Percentiles rank a stretch among this genome's conserved stretches.
phyloP scores from a whole-genome alignment of 1,284 basidiomycete species.

The Fomes fomentarius region DNA sequence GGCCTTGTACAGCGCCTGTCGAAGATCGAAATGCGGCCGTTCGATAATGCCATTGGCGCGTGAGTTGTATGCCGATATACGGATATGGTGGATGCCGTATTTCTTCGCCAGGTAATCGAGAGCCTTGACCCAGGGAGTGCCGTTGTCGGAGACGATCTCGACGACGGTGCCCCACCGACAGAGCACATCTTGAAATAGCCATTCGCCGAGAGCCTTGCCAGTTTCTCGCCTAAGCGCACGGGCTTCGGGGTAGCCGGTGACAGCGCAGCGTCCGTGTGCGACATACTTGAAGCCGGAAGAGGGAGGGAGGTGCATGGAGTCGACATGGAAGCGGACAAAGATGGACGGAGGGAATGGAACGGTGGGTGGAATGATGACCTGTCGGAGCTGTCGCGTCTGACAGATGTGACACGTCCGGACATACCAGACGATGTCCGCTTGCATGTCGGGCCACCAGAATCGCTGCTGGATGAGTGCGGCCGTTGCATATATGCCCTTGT shows the following conservation, averaged over 20 bases:
- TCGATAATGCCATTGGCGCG: conserved; percentile 44
- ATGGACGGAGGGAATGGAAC: conserved; percentile 33
- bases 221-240: conserved; percentile 16
- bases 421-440: conserved; percentile 36
- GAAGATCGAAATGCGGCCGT: conserved; percentile 38
- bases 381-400: conserved; percentile 32
- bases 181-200: conserved; percentile 32
- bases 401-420: conserved; percentile 41
- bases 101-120: conserved; percentile 31
- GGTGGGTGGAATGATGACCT: conserved; percentile 36
- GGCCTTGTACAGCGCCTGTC: conserved; percentile 41
- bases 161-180: conserved; percentile 25
- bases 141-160: conserved; percentile 34
- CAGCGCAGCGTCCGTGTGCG: conserved; percentile 26
- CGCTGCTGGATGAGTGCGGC: conserved; percentile 10
- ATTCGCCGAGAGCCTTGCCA: conserved; percentile 21
- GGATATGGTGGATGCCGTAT: conserved; percentile 43
- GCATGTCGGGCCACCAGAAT: conserved; percentile 36
- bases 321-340: conserved; percentile 37
- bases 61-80: conserved; percentile 49
- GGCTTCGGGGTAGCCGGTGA: conserved; percentile 27
- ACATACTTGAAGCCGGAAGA: conserved; percentile 26
- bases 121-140: conserved; percentile 36
- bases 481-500: conserved; percentile 27
- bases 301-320: conserved; percentile 34